These are phyloP conservation scores for Exophiala aquamarina DNA, from an alignment of 2,329 filamentous ascomycete species.

Conservation along the genomic window DNA sequence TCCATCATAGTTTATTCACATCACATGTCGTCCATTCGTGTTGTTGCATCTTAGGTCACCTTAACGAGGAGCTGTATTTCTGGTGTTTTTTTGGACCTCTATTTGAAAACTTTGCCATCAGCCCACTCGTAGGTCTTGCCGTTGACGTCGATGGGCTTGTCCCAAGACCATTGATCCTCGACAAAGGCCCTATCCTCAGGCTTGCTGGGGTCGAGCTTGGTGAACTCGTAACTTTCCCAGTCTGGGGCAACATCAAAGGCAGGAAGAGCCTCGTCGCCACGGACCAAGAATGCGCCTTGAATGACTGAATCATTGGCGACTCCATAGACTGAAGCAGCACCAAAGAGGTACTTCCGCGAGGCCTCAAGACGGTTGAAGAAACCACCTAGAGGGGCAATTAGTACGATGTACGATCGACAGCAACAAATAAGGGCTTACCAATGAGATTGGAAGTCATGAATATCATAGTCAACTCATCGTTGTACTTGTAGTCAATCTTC, in stretches of 20 bases:
- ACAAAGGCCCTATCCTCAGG: constrained; percentile 82
- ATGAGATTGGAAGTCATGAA: constrained; percentile 99
- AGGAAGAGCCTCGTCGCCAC: constrained; percentile 79
- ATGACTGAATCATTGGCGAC: constrained; percentile 85
- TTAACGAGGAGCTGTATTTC: no score
- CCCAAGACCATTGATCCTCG: constrained; percentile 87
- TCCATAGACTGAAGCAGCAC: constrained; percentile 85
- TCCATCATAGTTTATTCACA: neutral
- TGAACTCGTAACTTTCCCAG: constrained; percentile 94
- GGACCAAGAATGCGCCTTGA: constrained; percentile 90
- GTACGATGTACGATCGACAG: constrained; percentile 17
- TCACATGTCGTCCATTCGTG: no score
- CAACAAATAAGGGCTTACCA: constrained; percentile 46
- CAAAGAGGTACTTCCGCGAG: constrained; percentile 98
- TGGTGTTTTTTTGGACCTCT: constrained; percentile 44
- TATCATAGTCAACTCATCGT: constrained; percentile 91
- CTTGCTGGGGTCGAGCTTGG: constrained; percentile 89
- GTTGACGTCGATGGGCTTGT: constrained; percentile 74
- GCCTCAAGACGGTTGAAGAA: constrained; percentile 97
- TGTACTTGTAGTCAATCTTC: constrained; percentile 97
- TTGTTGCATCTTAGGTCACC: no score
- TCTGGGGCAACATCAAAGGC: constrained; percentile 98
- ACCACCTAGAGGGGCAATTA: constrained; percentile 55
- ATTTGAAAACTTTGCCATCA: constrained; percentile 99
- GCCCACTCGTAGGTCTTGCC: constrained; percentile 89